Base-by-base conservation (phyloP, 129 eudicot species). In the Artemisia argyi region DNA sequence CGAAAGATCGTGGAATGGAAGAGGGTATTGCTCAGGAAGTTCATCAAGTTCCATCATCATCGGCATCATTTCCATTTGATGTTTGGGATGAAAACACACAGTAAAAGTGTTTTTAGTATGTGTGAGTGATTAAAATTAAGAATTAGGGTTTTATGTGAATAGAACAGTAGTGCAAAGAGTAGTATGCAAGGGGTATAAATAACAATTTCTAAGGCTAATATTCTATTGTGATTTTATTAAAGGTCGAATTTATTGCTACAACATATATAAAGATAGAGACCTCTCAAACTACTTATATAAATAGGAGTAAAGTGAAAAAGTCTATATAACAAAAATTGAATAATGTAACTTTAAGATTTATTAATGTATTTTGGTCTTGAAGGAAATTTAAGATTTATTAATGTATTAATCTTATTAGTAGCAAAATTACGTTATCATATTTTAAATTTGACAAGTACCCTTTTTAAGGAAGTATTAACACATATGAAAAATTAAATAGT, bases 151-250 rank as follows among this genome's bases (percentile, higher is more conserved):
- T 9, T 74, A 63, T 30, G 14, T 70, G 73, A 69, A 81, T 65
- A 26, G 69, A 48, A 70, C 42, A 75, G 78, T 81, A 65, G 57
- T 75, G 46, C 32, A 65, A 65, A 66, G 85, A 66, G 76, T 66
- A 59, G 76, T 72, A 65, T 81, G 85, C 55, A 73, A 76, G 75
- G 71, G 84, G 78, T 81, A 81, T 81, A 81, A 32, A 76, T 81
- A 81, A 75, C 50, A 8, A 56, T 47, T 18, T 70, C 46, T 26
- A 19, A 47, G 50, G 76, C 77, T 61, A 65, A 70, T 54, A 54
- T 60, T 74, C 39, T 61, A 51, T 30, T 79, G 56, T 44, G n/a
- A 30, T 62, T 71, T 32, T 75, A 39, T 53, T 15, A 49, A 26
- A 69, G 30, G 22, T 65, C 54, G 68, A 70, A 80, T 76, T 80